phyloP scores from a whole-genome alignment of 1,139 yeast genomes.

The Nadsonia commutata region DNA sequence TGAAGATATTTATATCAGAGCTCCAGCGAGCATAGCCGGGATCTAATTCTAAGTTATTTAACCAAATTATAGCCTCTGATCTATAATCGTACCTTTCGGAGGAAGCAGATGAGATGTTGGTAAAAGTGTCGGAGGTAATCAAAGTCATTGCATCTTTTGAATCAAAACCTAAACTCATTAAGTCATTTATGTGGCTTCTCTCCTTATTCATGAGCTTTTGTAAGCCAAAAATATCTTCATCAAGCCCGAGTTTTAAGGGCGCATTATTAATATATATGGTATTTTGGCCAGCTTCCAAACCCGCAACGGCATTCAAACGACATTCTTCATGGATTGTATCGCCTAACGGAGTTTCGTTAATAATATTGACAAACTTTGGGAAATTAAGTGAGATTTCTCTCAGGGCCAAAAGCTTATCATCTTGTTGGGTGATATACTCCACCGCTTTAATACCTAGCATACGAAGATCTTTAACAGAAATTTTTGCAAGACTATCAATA shows the following conservation, averaged over 20 bases:
- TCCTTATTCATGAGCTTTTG: not conserved
- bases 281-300: not conserved
- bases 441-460: slow-evolving; percentile 22
- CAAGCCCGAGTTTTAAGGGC: not conserved
- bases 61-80: slow-evolving; percentile 40
- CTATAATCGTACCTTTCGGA: slow-evolving; percentile 28
- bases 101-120: slow-evolving; percentile 11
- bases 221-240: not conserved
- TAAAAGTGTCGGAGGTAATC: not conserved
- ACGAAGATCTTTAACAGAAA: slow-evolving; percentile 17
- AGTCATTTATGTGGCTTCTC: slow-evolving; percentile 1
- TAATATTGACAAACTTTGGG: slow-evolving; percentile 17
- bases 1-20: slow-evolving; percentile 30
- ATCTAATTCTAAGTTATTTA: slow-evolving; percentile 66
- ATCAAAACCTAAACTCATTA: not conserved
- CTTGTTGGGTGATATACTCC: slow-evolving; percentile 15
- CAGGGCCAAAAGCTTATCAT: slow-evolving; percentile 20
- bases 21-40: slow-evolving; percentile 35
- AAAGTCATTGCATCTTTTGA: not conserved
- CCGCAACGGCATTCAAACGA: not conserved
- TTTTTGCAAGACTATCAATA: slow-evolving; percentile 11
- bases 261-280: not conserved
- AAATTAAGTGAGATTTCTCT: slow-evolving; percentile 21
- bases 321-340: not conserved
- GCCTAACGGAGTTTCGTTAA: slow-evolving; percentile 9